Percentiles rank a stretch among this genome's conserved stretches.
Evolutionary conservation across 257 asterid genomes (phyloP).

Genomic region (Nicotiana obtusifolia): DNA sequence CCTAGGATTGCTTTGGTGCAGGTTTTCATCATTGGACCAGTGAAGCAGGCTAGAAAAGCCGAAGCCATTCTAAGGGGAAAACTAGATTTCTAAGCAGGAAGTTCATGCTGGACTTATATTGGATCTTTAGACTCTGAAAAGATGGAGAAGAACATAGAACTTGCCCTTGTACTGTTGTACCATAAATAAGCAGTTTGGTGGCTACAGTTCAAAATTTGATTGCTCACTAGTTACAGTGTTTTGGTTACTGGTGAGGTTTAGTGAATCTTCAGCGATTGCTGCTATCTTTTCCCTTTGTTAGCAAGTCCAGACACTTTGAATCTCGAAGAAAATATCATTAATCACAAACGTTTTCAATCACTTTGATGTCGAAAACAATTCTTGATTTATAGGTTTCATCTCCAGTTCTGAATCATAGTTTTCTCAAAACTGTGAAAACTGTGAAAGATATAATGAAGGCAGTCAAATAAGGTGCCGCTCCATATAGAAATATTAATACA

Average conservation of each 20-base stretch:
- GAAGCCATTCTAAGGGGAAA: conserved; percentile 82
- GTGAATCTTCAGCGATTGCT: no score
- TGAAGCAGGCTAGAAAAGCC: conserved; percentile 76
- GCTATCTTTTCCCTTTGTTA: no score
- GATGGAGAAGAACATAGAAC: not conserved
- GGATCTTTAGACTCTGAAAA: not conserved
- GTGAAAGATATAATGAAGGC: not conserved
- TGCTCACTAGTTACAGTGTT: not conserved
- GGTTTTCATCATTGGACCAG: conserved; percentile 89
- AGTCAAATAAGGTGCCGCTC: not conserved
- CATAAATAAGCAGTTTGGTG: not conserved
- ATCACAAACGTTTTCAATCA: not conserved
- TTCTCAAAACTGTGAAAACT: not conserved
- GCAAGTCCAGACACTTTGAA: not conserved
- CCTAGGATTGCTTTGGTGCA: conserved; percentile 23
- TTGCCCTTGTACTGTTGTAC: not conserved
- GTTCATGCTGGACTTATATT: not conserved
- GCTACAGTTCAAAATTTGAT: not conserved
- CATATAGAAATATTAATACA: not conserved
- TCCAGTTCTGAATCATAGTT: not conserved
- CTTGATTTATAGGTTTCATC: not conserved
- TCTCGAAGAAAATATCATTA: not conserved
- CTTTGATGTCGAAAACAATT: not conserved
- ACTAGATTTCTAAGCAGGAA: conserved; percentile 28
- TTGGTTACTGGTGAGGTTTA: not conserved